Percentiles rank a stretch among this genome's conserved stretches.
Evolutionary conservation across 1,284 basidiomycete genomes (phyloP).

Genomic region (Dichomitus squalens): DNA sequence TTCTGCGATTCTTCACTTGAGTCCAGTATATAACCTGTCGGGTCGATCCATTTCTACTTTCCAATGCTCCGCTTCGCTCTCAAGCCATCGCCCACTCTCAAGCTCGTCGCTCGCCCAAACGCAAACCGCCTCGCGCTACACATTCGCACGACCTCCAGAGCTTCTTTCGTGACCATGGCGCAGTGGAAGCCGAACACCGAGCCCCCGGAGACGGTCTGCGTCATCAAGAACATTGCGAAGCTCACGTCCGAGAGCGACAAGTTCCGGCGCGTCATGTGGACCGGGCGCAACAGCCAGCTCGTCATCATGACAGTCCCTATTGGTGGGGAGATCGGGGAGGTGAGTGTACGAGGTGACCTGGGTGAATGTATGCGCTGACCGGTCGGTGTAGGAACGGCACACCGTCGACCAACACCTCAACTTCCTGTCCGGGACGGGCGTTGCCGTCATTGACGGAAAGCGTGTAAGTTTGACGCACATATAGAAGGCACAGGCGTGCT

Average conservation of each 20-base stretch:
- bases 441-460: conserved; percentile 32
- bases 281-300: conserved; percentile 34
- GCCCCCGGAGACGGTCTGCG: conserved; percentile 32
- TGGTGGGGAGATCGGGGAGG: conserved; percentile 33
- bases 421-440: conserved; percentile 33
- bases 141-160: background rate
- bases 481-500: background rate
- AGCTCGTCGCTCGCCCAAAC: background rate
- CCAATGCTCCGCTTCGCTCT: conserved; percentile 4
- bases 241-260: conserved; percentile 32
- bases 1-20: background rate
- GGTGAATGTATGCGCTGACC: conserved; percentile 7
- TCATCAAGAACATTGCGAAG: conserved; percentile 30
- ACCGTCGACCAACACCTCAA: conserved; percentile 35
- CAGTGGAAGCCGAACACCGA: conserved; percentile 30
- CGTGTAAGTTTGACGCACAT: conserved; percentile 16
- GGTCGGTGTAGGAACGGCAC: conserved; percentile 28
- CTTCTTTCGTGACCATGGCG: conserved; percentile 8
- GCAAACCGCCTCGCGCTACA: background rate
- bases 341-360: background rate
- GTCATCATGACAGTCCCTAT: conserved; percentile 37
- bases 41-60: background rate
- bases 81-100: background rate
- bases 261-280: conserved; percentile 35
- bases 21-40: background rate